Evolutionary conservation across 1,284 basidiomycete genomes (phyloP), one percentile per base, ranked within the genome.

Genomic region (Puccinia horiana): DNA sequence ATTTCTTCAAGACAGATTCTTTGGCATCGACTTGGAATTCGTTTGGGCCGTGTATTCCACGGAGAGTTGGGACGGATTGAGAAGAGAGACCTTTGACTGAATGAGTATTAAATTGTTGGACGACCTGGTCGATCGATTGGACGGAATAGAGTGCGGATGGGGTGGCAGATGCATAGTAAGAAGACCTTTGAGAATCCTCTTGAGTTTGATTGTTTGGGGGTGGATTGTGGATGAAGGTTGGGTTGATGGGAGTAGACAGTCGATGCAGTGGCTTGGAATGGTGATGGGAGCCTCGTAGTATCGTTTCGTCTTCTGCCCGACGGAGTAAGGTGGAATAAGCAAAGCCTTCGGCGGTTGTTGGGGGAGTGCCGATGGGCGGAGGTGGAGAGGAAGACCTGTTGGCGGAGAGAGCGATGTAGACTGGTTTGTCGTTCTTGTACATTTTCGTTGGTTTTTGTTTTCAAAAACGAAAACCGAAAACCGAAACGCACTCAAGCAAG

Each of bases 1-100:
- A 98, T 88, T 97, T 98, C 86, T 94, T 88, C 82, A 92, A 89
- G 3, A 93, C 87, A 1, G 93, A 92, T 85, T 97, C 94, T 0
- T 93, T 91, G 0, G 92, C 89, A 0, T 91, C 90, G n/a, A 97
- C 93, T 1, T 93, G 91, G 86, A 98, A 98, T 87, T 98, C 96
- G 88, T 98, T 98, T 86, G 94, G 94, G 1, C 95, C 95, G 84
- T 94, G 91, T 5, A 89, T 89, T 40, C 90, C 89, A 47, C 92
- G 90, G 29, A 96, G 89, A n/a, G 89, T 88, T 0, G 91, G 88
- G 29, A 96, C 90, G 61, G 91, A 89, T n/a, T 90, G 87, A 23
- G 90, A 88, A 0, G 91, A 86, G 1, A 97, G 89, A 20, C 95
- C 95, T 42, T 88, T 86, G 0, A 88, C 88, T 8, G 89, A 85